Evolutionary conservation across 2,329 filamentous ascomycete species (phyloP).

Genomic region (Cyanodermella asteris): DNA sequence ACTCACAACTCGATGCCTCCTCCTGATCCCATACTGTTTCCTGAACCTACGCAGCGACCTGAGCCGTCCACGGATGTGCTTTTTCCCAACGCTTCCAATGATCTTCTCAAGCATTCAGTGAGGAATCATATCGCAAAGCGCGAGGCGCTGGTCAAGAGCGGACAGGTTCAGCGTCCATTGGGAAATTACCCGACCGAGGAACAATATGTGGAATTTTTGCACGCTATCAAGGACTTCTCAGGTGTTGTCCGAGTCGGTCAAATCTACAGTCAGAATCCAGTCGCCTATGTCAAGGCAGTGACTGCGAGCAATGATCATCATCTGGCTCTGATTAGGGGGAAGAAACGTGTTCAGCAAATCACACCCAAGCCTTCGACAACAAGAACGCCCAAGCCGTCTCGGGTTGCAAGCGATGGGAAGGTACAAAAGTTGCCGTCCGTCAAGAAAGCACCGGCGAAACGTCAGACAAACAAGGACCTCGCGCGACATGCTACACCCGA

Average conservation of each 20-base stretch:
- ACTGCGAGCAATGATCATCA: conserved; percentile 19
- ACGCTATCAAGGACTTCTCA: too few species aligned
- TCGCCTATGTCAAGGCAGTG: conserved; percentile 20
- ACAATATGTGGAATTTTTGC: too few species aligned
- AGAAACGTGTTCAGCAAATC: conserved; percentile 20
- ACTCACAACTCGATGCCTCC: too few species aligned
- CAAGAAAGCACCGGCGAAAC: conserved; percentile 5
- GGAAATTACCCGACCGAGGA: conserved; percentile 22
- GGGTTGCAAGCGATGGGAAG: conserved; percentile 4
- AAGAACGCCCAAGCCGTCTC: conserved; percentile 1
- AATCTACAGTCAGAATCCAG: conserved; percentile 22
- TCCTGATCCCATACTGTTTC: too few species aligned
- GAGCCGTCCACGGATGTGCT: too few species aligned
- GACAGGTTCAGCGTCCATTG: conserved; percentile 20
- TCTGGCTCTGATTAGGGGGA: too few species aligned
- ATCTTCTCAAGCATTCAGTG: too few species aligned
- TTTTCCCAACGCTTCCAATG: conserved; percentile 18
- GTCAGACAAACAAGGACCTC: conserved; percentile 5
- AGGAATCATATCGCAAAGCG: conserved; percentile 21
- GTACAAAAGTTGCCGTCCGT: conserved; percentile 7
- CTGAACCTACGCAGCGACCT: too few species aligned
- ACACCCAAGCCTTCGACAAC: conserved; percentile 12
- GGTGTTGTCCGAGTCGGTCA: conserved; percentile 20
- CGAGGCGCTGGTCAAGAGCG: conserved; percentile 19
- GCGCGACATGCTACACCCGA: conserved; percentile 16